These are phyloP conservation scores for Diaporthe vexans DNA, from an alignment of 2,329 filamentous ascomycete species.

Conservation along the genomic window DNA sequence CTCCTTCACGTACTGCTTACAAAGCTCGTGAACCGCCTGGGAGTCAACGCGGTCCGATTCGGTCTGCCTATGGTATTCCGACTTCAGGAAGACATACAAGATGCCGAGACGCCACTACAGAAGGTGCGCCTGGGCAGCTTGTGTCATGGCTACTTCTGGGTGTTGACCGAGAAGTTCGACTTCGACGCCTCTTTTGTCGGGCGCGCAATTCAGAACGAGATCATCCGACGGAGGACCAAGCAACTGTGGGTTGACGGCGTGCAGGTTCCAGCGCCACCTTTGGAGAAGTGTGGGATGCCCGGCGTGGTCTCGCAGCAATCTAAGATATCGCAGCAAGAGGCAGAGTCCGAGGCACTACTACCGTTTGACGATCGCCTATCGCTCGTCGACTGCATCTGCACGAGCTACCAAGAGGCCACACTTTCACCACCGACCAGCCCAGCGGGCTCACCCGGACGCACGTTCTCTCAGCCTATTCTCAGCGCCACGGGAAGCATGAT, in stretches of 20 bases:
- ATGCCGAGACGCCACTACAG: constrained; percentile 73
- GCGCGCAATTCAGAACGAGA: constrained; percentile 80
- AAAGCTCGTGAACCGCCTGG: constrained; percentile 81
- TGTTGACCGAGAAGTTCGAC: constrained; percentile 81
- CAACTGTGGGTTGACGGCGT: constrained; percentile 85
- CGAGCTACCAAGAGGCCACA: constrained; percentile 75
- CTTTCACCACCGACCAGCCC: constrained; percentile 79
- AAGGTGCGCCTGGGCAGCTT: constrained; percentile 87
- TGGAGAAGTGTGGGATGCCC: constrained; percentile 73
- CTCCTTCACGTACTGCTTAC: constrained; percentile 83
- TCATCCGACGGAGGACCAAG: constrained; percentile 79
- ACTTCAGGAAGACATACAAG: constrained; percentile 86
- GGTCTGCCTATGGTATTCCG: constrained; percentile 91
- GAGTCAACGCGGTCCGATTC: constrained; percentile 83
- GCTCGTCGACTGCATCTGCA: constrained; percentile 81
- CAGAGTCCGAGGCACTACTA: constrained; percentile 75
- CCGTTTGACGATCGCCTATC: constrained; percentile 82
- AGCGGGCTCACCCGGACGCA: constrained; percentile 76
- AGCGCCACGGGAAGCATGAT: constrained; percentile 60
- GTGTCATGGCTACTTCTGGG: constrained; percentile 91
- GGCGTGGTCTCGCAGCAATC: constrained; percentile 60
- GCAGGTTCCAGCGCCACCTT: constrained; percentile 74
- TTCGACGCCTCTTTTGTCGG: constrained; percentile 80
- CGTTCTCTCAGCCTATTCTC: constrained; percentile 73
- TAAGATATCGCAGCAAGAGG: constrained; percentile 63